phyloP scores from a whole-genome alignment of 2,329 filamentous ascomycete species.

The Fusarium multiceps region DNA sequence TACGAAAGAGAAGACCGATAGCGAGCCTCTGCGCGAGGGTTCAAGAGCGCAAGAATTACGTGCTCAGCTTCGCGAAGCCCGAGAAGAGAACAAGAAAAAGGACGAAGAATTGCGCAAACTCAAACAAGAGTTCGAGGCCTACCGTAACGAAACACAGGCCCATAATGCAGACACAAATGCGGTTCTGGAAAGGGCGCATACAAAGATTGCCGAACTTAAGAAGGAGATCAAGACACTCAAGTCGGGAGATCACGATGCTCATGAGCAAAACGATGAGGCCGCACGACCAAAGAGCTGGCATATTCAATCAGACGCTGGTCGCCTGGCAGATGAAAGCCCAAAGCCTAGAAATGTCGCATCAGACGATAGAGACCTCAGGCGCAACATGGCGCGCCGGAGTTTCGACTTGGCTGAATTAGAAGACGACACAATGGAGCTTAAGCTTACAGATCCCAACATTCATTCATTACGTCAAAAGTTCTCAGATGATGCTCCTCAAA shows the following conservation, averaged over 20 bases:
- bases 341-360: background rate
- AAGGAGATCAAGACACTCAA: constrained; percentile 63
- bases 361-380: constrained; percentile 10
- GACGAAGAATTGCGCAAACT: constrained; percentile 63
- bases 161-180: constrained; percentile 66
- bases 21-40: constrained; percentile 37
- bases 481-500: constrained; percentile 45
- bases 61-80: constrained; percentile 56
- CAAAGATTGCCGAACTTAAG: constrained; percentile 67
- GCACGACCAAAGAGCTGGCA: constrained; percentile 49
- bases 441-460: constrained; percentile 25
- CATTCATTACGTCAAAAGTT: constrained; percentile 53
- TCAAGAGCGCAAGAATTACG: constrained; percentile 53
- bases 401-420: constrained; percentile 45
- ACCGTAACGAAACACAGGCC: constrained; percentile 64
- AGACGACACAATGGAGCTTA: constrained; percentile 33
- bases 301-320: constrained; percentile 34
- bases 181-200: constrained; percentile 66
- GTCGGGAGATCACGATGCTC: constrained; percentile 31
- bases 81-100: constrained; percentile 59
- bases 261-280: constrained; percentile 22
- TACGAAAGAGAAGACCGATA: constrained; percentile 47
- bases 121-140: constrained; percentile 63
- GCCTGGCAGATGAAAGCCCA: constrained; percentile 18
- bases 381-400: constrained; percentile 39